Conservation (phyloP, 257 asterid genomes). For the Solanum piurae region DNA sequence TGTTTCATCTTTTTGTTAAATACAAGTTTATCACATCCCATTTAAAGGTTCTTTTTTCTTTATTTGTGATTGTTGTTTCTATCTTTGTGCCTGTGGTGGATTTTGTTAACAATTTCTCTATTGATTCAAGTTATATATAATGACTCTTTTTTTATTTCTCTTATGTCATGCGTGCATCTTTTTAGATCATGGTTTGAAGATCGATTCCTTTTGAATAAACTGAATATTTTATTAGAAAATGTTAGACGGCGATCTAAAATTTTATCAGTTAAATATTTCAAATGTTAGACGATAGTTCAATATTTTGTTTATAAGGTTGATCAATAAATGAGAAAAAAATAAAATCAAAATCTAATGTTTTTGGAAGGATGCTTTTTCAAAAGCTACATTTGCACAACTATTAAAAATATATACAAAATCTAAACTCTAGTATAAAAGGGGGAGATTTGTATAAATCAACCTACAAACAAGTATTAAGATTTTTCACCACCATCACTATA, state of each 20-base stretch:
- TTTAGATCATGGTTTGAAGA: background rate
- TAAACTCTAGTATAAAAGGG: background rate
- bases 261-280: background rate
- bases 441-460: background rate
- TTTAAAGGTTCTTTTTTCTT: background rate
- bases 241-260: background rate
- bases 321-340: background rate
- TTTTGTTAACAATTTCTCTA: background rate
- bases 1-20: background rate
- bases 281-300: background rate
- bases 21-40: background rate
- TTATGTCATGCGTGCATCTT: background rate
- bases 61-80: background rate
- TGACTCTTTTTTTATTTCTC: background rate
- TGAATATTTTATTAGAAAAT: background rate
- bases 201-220: background rate
- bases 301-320: background rate
- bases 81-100: background rate
- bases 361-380: background rate
- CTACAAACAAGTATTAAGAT: background rate
- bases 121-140: background rate
- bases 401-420: background rate
- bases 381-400: background rate
- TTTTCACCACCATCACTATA: background rate
- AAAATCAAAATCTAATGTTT: background rate